Conservation (phyloP, 441 rosid species). For the Cnidoscolus chayamansa region DNA sequence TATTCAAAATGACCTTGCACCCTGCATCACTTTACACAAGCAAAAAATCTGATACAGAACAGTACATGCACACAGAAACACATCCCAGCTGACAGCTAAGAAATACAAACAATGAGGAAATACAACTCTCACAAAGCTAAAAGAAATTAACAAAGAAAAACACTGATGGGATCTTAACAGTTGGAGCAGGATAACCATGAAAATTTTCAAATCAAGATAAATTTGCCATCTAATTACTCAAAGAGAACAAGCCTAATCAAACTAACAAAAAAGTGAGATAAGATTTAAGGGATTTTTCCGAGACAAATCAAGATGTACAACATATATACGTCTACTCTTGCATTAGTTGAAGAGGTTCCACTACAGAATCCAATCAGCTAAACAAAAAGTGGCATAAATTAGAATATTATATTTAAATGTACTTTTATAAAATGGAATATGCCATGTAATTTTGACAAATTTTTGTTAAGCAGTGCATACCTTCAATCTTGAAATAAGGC, state of each 20-base stretch:
- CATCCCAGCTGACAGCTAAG: not conserved
- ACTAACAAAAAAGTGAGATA: not conserved
- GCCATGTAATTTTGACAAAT: not conserved
- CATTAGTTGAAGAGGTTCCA: not conserved
- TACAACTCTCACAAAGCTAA: not conserved
- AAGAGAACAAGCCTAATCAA: not conserved
- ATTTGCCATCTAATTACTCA: constrained; percentile 2
- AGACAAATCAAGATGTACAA: not conserved
- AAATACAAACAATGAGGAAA: not conserved
- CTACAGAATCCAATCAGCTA: not conserved
- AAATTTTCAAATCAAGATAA: not conserved
- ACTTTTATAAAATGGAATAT: not conserved
- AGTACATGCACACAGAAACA: not conserved
- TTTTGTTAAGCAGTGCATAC: constrained; percentile 30
- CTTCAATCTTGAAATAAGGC: constrained; percentile 47
- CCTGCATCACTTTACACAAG: not conserved
- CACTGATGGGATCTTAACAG: not conserved
- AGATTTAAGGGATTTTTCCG: not conserved
- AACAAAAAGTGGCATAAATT: not conserved
- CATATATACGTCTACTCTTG: not conserved
- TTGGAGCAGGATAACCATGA: not conserved
- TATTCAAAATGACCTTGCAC: not conserved
- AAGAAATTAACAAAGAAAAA: not conserved
- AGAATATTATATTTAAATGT: not conserved
- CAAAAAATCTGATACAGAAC: not conserved